Percentiles rank a stretch among this genome's conserved stretches.
Conservation (phyloP, 371 early-diverging fungal species). For the Mortierella sp. region DNA sequence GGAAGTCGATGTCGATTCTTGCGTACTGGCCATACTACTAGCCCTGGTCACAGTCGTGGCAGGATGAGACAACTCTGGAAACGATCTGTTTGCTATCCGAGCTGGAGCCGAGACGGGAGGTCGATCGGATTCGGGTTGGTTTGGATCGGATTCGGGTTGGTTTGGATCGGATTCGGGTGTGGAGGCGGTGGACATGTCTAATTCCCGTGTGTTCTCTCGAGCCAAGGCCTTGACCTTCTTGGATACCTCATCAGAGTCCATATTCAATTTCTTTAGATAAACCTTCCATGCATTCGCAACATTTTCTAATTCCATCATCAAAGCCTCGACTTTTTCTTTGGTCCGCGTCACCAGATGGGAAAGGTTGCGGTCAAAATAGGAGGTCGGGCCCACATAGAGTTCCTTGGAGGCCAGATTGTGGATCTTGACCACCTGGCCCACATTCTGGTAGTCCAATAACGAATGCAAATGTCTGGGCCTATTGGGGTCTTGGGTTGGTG, state of each 20-base stretch:
- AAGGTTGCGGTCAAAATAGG: constrained; percentile 24
- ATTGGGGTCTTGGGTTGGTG: no score
- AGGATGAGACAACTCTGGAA: no score
- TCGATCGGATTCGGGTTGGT: no score
- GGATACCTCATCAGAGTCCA: background rate
- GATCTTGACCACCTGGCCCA: constrained; percentile 29
- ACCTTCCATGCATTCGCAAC: constrained; percentile 6
- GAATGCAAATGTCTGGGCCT: constrained; percentile 26
- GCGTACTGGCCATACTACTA: no score
- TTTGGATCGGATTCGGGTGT: no score
- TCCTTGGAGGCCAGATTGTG: background rate
- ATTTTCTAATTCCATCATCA: constrained; percentile 5
- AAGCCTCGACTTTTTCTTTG: background rate
- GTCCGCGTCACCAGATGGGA: constrained; percentile 15
- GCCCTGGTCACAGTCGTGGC: no score
- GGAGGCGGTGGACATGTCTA: no score
- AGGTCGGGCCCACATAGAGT: constrained; percentile 15
- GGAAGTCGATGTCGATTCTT: no score
- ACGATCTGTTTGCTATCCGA: no score
- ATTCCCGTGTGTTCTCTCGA: background rate
- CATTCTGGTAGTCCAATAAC: constrained; percentile 29
- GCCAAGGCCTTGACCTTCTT: background rate
- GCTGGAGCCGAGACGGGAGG: no score
- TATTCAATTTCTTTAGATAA: background rate
- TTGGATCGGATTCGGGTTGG: no score